Conservation (phyloP, 345 rosid genomes). For the Microcos paniculata region DNA sequence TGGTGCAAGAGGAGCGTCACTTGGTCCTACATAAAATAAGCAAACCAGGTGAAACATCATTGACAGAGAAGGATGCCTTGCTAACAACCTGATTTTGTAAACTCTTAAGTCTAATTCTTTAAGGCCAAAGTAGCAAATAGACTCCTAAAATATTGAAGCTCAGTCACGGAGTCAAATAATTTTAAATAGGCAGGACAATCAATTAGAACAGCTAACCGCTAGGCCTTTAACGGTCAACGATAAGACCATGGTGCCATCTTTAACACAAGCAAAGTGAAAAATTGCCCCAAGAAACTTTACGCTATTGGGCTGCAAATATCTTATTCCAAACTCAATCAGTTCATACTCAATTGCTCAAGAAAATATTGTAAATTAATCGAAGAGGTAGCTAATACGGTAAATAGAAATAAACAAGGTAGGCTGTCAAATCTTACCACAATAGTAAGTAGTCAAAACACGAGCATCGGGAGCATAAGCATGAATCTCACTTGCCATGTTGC, state of each 20-base stretch:
- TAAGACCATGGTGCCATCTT: constrained; percentile 4
- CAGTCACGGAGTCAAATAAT: neutral
- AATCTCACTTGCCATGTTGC: constrained; percentile 84
- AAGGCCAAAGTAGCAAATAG: neutral
- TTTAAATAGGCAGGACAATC: neutral
- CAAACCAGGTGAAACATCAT: constrained; percentile 12
- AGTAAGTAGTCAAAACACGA: constrained; percentile 89
- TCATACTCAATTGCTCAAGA: neutral
- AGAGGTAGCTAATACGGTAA: neutral
- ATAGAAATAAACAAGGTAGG: constrained; percentile 13
- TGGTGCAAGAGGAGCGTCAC: constrained; percentile 90
- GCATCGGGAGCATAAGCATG: constrained; percentile 93
- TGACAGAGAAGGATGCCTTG: constrained; percentile 12
- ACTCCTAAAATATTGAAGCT: neutral
- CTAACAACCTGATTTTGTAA: constrained; percentile 1
- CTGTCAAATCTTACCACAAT: constrained; percentile 58
- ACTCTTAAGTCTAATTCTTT: neutral
- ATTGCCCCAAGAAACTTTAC: neutral
- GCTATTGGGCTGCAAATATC: neutral
- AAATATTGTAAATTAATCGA: neutral
- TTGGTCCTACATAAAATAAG: constrained; percentile 57
- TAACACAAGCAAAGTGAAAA: neutral
- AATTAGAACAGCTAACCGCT: neutral
- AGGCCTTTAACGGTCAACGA: neutral
- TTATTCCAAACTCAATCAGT: neutral